Conservation (phyloP, 1,284 basidiomycete species). For the Moesziomyces parantarcticus region DNA sequence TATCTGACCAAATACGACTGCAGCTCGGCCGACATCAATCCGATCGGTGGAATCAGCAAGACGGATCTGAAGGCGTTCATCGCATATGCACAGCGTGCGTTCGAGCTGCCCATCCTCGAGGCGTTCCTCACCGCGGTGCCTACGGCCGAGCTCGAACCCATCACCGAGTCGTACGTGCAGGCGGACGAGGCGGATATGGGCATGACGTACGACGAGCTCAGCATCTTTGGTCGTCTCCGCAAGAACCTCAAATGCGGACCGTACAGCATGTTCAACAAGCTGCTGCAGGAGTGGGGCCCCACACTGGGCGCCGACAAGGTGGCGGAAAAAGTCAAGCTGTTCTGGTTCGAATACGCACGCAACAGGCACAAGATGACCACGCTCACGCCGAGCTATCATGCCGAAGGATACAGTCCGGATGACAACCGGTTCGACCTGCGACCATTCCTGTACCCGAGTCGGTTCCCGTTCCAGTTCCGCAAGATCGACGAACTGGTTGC, state of each 20-base stretch:
- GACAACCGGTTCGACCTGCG: slow-evolving; percentile 96
- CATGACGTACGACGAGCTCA: slow-evolving; percentile 98
- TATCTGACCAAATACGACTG: slow-evolving; percentile 98
- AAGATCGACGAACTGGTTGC: slow-evolving; percentile 84
- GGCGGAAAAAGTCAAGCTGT: slow-evolving; percentile 95
- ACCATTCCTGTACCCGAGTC: slow-evolving; percentile 92
- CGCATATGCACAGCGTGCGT: slow-evolving; percentile 80
- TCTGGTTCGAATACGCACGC: slow-evolving; percentile 95
- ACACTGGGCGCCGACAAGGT: slow-evolving; percentile 73
- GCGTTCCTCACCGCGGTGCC: slow-evolving; percentile 88
- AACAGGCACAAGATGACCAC: slow-evolving; percentile 99
- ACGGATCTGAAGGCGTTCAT: slow-evolving; percentile 97
- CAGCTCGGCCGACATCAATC: slow-evolving; percentile 87
- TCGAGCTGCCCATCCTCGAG: slow-evolving; percentile 84
- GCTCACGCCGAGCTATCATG: slow-evolving; percentile 94
- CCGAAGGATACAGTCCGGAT: slow-evolving; percentile 87
- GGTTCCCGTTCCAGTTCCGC: slow-evolving; percentile 95
- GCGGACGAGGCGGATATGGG: slow-evolving; percentile 93
- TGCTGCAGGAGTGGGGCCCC: slow-evolving; percentile 88
- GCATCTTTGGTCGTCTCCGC: slow-evolving; percentile 88
- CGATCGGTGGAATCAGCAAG: slow-evolving; percentile 97
- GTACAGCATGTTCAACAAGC: slow-evolving; percentile 93
- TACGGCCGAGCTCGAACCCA: slow-evolving; percentile 95
- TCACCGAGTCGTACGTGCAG: slow-evolving; percentile 91
- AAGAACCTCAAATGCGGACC: slow-evolving; percentile 98